Evolutionary conservation across 495 filamentous ascomycete genomes (phyloP).

Genomic region (Penicillium paxilli): DNA sequence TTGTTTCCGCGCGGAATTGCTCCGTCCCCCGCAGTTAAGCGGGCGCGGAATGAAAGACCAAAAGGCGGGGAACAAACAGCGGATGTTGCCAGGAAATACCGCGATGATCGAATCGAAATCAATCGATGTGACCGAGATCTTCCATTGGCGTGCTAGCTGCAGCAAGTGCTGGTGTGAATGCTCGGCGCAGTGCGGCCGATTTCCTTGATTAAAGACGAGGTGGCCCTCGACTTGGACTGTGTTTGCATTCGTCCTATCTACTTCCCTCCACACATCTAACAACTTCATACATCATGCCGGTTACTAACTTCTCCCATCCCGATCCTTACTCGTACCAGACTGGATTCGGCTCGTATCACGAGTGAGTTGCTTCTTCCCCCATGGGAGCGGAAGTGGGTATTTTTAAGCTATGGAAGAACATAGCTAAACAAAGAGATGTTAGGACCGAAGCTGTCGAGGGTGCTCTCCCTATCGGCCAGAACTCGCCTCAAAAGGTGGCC

Average conservation of each 20-base stretch:
- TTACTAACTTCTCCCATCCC: constrained; percentile 52
- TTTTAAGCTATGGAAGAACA: neutral
- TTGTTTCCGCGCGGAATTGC: constrained; percentile 22
- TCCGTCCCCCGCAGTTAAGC: constrained; percentile 31
- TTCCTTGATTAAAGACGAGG: constrained; percentile 6
- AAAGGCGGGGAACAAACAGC: neutral
- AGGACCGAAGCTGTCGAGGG: constrained; percentile 56
- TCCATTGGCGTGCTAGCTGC: neutral
- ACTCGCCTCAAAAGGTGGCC: constrained; percentile 85
- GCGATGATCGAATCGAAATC: no score
- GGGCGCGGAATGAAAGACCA: constrained; percentile 17
- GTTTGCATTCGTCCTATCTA: constrained; percentile 4
- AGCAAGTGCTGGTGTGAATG: neutral
- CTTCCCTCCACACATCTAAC: neutral
- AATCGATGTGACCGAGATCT: no score
- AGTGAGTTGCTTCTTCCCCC: constrained; percentile 34
- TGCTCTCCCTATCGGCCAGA: constrained; percentile 66
- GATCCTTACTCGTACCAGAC: constrained; percentile 61
- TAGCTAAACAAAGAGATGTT: neutral
- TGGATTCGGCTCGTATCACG: constrained; percentile 61
- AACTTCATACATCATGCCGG: constrained; percentile 45
- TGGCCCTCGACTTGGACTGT: neutral
- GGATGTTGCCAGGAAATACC: constrained; percentile 12
- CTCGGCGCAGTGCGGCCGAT: neutral
- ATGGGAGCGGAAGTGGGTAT: neutral